These are phyloP conservation scores for Aspergillus sclerotialis DNA, from an alignment of 2,329 filamentous ascomycete genomes.

Conservation along the genomic window DNA sequence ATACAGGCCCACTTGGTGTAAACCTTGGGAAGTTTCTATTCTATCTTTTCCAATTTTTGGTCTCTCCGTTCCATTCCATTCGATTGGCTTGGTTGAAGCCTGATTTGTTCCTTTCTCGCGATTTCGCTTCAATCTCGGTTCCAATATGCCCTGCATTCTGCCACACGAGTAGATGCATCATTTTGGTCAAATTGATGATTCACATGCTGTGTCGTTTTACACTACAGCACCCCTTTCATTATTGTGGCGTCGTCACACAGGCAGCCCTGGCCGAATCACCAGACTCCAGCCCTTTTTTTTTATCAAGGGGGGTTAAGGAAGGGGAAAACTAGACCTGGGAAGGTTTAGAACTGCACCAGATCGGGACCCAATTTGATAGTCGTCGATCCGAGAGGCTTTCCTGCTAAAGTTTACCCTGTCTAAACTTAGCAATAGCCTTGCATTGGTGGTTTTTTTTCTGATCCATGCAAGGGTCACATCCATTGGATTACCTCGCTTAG, in stretches of 20 bases:
- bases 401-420: too few species aligned
- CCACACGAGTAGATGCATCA: constrained; percentile 5
- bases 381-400: not conserved
- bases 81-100: not conserved
- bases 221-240: constrained; percentile 4
- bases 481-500: too few species aligned
- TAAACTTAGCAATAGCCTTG: not conserved
- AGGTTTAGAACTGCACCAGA: constrained; percentile 1
- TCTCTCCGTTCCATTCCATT: not conserved
- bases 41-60: not conserved
- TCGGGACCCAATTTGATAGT: not conserved
- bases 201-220: constrained; percentile 4
- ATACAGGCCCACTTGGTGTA: not conserved
- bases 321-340: constrained; percentile 3
- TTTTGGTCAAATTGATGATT: constrained; percentile 4
- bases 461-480: too few species aligned
- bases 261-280: not conserved
- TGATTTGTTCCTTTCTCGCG: too few species aligned
- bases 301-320: not conserved
- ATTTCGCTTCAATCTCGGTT: not conserved
- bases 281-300: too few species aligned
- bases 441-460: too few species aligned
- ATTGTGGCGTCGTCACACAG: constrained; percentile 8
- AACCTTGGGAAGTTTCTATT: not conserved
- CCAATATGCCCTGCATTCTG: not conserved